These are phyloP conservation scores for Phytophthora fragariae DNA, from an alignment of 352 stramenopile species.

Conservation along the genomic window DNA sequence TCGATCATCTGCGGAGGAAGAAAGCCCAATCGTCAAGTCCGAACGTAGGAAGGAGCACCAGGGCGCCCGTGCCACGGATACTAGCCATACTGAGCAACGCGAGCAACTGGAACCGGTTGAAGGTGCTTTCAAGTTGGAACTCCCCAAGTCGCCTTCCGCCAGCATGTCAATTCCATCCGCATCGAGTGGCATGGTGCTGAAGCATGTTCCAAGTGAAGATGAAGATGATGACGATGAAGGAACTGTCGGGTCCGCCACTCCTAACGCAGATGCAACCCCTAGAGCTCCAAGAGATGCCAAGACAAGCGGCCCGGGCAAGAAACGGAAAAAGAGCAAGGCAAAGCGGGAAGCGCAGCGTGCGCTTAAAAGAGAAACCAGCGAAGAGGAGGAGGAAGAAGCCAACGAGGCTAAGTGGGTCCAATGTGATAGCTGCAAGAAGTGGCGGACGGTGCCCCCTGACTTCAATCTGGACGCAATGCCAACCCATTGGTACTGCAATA, in stretches of 20 bases:
- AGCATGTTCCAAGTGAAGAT: conserved; percentile 47
- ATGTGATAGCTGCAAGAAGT: conserved; percentile 96
- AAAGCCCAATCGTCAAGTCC: conserved; percentile 19
- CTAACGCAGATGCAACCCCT: conserved; percentile 29
- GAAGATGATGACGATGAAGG: conserved; percentile 66
- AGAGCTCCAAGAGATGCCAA: conserved; percentile 22
- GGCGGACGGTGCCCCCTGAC: conserved; percentile 92
- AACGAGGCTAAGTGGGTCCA: conserved; percentile 95
- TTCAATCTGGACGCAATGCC: conserved; percentile 93
- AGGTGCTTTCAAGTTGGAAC: conserved; percentile 36
- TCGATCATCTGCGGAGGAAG: conserved; percentile 32
- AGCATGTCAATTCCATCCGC: conserved; percentile 26
- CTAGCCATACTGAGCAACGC: neutral
- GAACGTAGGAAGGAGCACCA: conserved; percentile 18
- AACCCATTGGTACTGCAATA: conserved; percentile 96
- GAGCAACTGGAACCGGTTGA: conserved; percentile 18
- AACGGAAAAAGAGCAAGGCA: conserved; percentile 72
- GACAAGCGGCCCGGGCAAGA: conserved; percentile 42
- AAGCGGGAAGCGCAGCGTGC: conserved; percentile 36
- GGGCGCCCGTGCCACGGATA: neutral
- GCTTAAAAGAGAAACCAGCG: conserved; percentile 31
- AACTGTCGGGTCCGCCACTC: conserved; percentile 28
- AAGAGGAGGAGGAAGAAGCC: conserved; percentile 41
- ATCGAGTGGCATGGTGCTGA: conserved; percentile 22
- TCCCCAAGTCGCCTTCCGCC: conserved; percentile 35